Conservation (phyloP, 2,329 filamentous ascomycete genomes). For the Penicillium sp. region DNA sequence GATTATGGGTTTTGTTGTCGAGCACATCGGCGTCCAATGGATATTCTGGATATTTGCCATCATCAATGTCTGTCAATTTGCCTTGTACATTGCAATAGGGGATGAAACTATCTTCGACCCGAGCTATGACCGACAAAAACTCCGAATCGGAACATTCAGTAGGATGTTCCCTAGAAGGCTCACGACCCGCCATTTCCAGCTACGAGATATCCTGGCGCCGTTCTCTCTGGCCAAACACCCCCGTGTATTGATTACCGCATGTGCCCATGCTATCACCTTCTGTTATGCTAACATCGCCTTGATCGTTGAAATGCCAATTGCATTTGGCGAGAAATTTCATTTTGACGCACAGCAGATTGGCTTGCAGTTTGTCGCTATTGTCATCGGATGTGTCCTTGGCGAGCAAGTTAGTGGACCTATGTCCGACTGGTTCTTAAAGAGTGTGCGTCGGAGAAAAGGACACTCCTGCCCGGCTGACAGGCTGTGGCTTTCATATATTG, state of each 20-base stretch:
- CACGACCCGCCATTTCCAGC: slow-evolving; percentile 46
- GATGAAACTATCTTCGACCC: slow-evolving; percentile 55
- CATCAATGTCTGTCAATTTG: slow-evolving; percentile 54
- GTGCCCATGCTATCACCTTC: slow-evolving; percentile 58
- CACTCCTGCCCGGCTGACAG: slow-evolving; percentile 51
- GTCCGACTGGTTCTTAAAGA: slow-evolving; percentile 54
- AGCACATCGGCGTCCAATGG: slow-evolving; percentile 55
- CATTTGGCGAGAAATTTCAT: slow-evolving; percentile 56
- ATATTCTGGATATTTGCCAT: slow-evolving; percentile 61
- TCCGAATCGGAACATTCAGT: slow-evolving; percentile 37
- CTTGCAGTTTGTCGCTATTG: slow-evolving; percentile 57
- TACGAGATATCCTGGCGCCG: slow-evolving; percentile 52
- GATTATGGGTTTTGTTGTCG: slow-evolving; percentile 43
- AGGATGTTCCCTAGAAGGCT: slow-evolving; percentile 46
- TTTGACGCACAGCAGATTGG: slow-evolving; percentile 60
- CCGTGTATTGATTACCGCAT: slow-evolving; percentile 51
- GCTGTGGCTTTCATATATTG: slow-evolving; percentile 59
- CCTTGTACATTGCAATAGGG: slow-evolving; percentile 54
- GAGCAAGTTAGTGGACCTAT: slow-evolving; percentile 58
- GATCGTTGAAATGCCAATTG: slow-evolving; percentile 59
- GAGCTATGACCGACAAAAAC: slow-evolving; percentile 22
- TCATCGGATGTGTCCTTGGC: slow-evolving; percentile 58
- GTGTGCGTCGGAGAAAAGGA: slow-evolving; percentile 21
- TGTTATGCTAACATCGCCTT: slow-evolving; percentile 54
- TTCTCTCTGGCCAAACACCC: slow-evolving; percentile 44